These are phyloP conservation scores for Colletotrichum horii DNA, from an alignment of 2,329 filamentous ascomycete genomes.

Conservation along the genomic window DNA sequence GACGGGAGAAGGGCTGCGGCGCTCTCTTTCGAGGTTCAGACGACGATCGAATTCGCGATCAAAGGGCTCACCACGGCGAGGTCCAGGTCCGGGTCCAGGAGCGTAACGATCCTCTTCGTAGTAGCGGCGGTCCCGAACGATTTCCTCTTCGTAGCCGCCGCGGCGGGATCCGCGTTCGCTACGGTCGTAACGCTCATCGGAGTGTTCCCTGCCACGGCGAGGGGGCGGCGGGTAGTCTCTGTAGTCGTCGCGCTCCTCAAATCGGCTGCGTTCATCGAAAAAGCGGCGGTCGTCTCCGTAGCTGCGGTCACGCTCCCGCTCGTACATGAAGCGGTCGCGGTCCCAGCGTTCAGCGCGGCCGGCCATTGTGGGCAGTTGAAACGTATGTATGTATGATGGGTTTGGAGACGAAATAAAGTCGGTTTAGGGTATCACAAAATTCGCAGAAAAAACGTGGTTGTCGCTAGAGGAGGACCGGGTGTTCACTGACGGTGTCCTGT, in stretches of 20 bases:
- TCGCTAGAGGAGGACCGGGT: background rate
- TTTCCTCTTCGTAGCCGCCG: constrained; percentile 51
- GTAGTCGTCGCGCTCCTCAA: constrained; percentile 23
- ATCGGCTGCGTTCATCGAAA: constrained; percentile 45
- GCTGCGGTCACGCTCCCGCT: constrained; percentile 46
- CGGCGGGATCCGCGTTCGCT: constrained; percentile 29
- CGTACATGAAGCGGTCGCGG: constrained; percentile 54
- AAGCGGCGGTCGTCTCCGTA: constrained; percentile 57
- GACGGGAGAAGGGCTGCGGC: constrained; percentile 55
- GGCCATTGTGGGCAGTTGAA: constrained; percentile 16
- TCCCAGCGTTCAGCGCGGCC: constrained; percentile 57
- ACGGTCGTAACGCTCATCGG: constrained; percentile 56
- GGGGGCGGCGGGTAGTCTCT: constrained; percentile 24
- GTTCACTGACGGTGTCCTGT: background rate
- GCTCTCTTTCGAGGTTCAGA: constrained; percentile 60
- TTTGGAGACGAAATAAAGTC: background rate
- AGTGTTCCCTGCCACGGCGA: constrained; percentile 47
- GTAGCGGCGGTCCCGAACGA: constrained; percentile 55
- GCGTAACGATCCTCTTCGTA: constrained; percentile 58
- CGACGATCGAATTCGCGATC: constrained; percentile 56
- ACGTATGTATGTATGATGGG: background rate
- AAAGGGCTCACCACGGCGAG: constrained; percentile 33
- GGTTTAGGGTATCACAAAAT: constrained; percentile 5
- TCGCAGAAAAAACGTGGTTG: background rate
- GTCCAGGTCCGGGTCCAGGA: constrained; percentile 19